These are phyloP conservation scores for Volutella citrinella DNA, from an alignment of 2,329 filamentous ascomycete genomes.

Conservation along the genomic window DNA sequence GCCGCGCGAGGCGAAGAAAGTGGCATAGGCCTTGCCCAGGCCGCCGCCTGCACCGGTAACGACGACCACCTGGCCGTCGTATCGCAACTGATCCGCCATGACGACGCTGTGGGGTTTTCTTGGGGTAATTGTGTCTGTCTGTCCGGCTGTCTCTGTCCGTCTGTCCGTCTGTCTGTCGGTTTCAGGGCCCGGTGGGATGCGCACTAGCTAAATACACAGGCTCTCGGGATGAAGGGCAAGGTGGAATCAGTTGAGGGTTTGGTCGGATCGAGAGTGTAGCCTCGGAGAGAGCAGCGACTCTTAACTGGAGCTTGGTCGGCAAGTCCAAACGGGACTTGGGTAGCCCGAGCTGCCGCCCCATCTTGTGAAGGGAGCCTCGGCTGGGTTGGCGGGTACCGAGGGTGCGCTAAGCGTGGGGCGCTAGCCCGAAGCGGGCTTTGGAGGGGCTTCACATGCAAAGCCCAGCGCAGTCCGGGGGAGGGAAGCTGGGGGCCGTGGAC, in stretches of 20 bases:
- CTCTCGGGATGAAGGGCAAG: no score
- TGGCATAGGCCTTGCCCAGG: conserved; percentile 76
- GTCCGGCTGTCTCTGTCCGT: conserved; percentile 8
- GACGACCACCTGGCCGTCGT: conserved; percentile 80
- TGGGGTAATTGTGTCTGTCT: conserved; percentile 16
- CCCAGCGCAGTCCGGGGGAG: no score
- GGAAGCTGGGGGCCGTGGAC: conserved; percentile 8
- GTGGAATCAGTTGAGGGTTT: no score
- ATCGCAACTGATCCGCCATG: conserved; percentile 71
- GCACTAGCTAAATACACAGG: no score
- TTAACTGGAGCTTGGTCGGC: conserved; percentile 26
- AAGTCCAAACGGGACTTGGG: conserved; percentile 10
- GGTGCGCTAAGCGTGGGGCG: conserved; percentile 21
- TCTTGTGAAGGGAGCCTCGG: conserved; percentile 28
- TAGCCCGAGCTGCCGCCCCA: conserved; percentile 6
- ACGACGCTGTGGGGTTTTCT: no score
- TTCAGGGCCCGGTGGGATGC: no score
- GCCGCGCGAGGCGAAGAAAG: conserved; percentile 88
- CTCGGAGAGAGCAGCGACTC: conserved; percentile 20
- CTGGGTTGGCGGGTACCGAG: conserved; percentile 28
- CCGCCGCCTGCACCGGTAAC: conserved; percentile 80
- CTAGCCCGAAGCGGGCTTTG: conserved; percentile 22
- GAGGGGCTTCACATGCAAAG: conserved; percentile 29
- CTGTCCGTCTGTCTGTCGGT: no score
- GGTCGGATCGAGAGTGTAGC: no score